phyloP scores from a whole-genome alignment of 179 eudicot genomes.

The Silene coronaria region DNA sequence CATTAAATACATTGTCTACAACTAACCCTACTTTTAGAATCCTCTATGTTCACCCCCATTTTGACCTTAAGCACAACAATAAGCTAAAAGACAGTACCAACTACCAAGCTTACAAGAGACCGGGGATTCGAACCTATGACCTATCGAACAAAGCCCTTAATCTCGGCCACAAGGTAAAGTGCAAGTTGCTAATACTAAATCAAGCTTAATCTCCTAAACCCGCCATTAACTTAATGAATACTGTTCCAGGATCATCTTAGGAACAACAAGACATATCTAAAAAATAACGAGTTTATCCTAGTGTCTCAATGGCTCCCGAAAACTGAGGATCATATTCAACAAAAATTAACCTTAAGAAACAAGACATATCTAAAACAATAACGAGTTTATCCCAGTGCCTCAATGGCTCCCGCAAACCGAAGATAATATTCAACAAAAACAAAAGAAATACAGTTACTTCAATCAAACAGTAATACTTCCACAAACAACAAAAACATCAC shows the following conservation, averaged over 20 bases:
- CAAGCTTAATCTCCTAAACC: not conserved
- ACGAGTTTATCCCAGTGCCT: not conserved
- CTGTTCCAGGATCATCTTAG: not conserved
- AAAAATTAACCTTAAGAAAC: not conserved
- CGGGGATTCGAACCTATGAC: not conserved
- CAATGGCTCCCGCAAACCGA: no score
- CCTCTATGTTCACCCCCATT: not conserved
- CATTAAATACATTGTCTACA: not conserved
- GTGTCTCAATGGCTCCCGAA: no score
- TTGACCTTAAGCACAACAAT: not conserved
- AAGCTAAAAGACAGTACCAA: no score
- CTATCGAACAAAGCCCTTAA: not conserved
- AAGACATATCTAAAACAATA: not conserved
- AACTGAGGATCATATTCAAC: not conserved
- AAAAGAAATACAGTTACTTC: not conserved
- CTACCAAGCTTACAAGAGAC: not conserved
- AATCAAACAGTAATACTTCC: slow-evolving; percentile 27
- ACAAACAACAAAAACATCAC: not conserved
- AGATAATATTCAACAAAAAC: not conserved
- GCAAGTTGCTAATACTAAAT: not conserved
- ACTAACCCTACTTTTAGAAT: not conserved
- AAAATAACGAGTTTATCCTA: not conserved
- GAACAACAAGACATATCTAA: not conserved
- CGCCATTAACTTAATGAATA: not conserved
- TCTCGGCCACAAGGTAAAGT: not conserved